Conservation (phyloP, 2,329 filamentous ascomycete genomes). For the Ramichloridium luteum region DNA sequence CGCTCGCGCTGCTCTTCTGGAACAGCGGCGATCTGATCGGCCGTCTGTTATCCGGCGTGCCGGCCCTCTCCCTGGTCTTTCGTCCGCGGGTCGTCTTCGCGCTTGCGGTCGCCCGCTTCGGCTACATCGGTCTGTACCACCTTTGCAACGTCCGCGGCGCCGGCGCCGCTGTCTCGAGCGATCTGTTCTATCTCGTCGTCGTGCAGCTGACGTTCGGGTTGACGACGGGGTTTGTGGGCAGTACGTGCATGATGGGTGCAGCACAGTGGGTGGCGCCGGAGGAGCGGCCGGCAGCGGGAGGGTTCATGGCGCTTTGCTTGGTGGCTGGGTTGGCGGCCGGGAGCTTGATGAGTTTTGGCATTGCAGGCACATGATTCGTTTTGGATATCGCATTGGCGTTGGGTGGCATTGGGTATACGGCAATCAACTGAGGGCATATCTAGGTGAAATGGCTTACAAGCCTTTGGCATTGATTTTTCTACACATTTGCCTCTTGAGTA, state of each 20-base stretch:
- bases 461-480: no score
- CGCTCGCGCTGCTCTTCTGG: conserved; percentile 84
- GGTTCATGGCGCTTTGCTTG: conserved; percentile 88
- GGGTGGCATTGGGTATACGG: no score
- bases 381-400: no score
- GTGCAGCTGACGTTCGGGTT: conserved; percentile 77
- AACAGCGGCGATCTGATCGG: conserved; percentile 78
- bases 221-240: conserved; percentile 77
- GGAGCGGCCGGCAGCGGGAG: conserved; percentile 78
- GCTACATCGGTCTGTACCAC: conserved; percentile 73
- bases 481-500: no score
- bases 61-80: conserved; percentile 45
- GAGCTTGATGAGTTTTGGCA: conserved; percentile 79
- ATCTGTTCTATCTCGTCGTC: conserved; percentile 74
- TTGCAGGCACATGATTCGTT: conserved; percentile 35
- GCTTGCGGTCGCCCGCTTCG: conserved; percentile 50
- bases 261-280: conserved; percentile 67
- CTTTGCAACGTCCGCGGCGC: conserved; percentile 76
- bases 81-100: conserved; percentile 56
- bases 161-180: conserved; percentile 63
- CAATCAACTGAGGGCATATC: no score
- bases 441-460: no score
- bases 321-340: conserved; percentile 71
- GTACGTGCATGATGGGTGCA: conserved; percentile 84
- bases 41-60: conserved; percentile 52